Percentiles rank a stretch among this genome's conserved stretches.
phyloP scores from a whole-genome alignment of 148 eudicot species.

The Bassia scoparia region DNA sequence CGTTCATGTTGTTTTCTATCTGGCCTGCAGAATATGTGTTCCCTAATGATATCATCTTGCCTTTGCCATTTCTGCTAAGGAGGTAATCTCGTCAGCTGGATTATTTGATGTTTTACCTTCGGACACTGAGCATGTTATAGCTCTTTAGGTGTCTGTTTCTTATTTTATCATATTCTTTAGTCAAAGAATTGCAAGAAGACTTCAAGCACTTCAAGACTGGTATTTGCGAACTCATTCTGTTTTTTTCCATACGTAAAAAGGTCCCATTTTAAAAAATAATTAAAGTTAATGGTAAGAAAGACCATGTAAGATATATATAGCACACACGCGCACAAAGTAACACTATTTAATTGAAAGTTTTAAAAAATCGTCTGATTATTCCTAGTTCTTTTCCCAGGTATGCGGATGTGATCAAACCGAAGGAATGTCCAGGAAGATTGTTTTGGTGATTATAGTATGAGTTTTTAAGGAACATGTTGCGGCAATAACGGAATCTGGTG shows the following conservation, averaged over 20 bases:
- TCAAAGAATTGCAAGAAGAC: not conserved
- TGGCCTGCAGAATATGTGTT: not conserved
- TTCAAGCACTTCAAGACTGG: conserved; percentile 1
- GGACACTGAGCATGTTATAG: not conserved
- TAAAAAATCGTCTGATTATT: not conserved
- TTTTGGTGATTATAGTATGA: not conserved
- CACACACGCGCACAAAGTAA: too few species aligned
- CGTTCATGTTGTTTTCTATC: not conserved
- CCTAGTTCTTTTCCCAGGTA: not conserved
- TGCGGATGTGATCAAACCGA: not conserved
- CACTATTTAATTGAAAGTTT: too few species aligned
- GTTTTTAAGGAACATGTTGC: not conserved
- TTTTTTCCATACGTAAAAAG: not conserved
- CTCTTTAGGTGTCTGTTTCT: not conserved
- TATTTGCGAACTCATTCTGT: not conserved
- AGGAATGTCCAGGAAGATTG: not conserved
- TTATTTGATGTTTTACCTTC: not conserved
- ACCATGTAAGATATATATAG: too few species aligned
- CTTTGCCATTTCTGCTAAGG: not conserved
- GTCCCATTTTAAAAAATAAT: not conserved
- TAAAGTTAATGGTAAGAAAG: not conserved
- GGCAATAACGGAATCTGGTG: not conserved
- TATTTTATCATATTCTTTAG: not conserved
- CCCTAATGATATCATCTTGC: not conserved
- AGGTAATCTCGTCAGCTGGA: not conserved